Evolutionary conservation across 306 rosid genomes (phyloP).

Genomic region (Casuarina glauca): DNA sequence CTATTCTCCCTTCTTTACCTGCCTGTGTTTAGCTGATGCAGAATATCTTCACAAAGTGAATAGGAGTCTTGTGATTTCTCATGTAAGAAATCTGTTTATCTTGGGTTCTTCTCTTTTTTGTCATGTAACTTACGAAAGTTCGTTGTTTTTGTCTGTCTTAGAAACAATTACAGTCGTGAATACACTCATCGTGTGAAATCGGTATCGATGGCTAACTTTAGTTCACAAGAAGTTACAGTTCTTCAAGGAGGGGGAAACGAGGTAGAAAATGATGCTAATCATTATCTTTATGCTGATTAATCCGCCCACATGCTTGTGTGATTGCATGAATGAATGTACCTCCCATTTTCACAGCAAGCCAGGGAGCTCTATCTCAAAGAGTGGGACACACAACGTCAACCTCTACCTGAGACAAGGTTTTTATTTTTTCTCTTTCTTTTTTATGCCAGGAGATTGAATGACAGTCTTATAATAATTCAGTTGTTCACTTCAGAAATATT

Average conservation of each 20-base stretch:
- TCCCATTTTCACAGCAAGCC: constrained; percentile 59
- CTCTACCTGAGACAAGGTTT: constrained; percentile 84
- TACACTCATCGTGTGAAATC: constrained; percentile 93
- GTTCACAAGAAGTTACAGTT: constrained; percentile 87
- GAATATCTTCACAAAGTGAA: too few species aligned
- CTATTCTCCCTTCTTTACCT: not conserved
- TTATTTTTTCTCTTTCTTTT: constrained; percentile 7
- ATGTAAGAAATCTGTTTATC: too few species aligned
- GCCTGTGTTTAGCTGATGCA: too few species aligned
- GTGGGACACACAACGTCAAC: constrained; percentile 79
- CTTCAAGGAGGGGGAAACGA: constrained; percentile 98
- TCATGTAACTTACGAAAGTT: not conserved
- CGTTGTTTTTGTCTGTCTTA: constrained; percentile 18
- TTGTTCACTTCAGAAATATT: constrained; percentile 66
- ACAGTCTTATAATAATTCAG: constrained; percentile 42
- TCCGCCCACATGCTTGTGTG: too few species aligned
- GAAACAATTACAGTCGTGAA: constrained; percentile 72
- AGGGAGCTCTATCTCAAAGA: constrained; percentile 85
- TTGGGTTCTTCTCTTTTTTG: not conserved
- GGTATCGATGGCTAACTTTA: constrained; percentile 92
- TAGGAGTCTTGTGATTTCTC: too few species aligned
- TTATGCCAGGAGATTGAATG: not conserved
- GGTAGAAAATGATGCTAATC: constrained; percentile 39
- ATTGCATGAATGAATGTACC: too few species aligned
- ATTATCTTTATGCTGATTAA: not conserved